These are phyloP conservation scores for Evansstolkia leycettana DNA, from an alignment of 495 filamentous ascomycete genomes.

Conservation along the genomic window DNA sequence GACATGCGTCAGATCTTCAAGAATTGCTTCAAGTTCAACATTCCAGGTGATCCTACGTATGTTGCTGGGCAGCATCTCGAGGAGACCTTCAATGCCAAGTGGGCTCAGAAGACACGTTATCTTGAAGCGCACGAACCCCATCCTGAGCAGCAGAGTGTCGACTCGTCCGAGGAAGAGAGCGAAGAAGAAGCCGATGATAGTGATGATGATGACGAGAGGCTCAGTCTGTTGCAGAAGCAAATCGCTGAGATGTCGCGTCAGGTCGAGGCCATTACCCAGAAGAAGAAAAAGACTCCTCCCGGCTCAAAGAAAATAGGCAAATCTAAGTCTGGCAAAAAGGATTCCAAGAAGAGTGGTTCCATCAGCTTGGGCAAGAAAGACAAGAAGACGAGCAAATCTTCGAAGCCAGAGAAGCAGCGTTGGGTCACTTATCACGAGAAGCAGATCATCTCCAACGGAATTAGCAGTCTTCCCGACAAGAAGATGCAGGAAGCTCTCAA, in stretches of 20 bases:
- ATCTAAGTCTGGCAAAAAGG: constrained; percentile 43
- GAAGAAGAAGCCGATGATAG: constrained; percentile 59
- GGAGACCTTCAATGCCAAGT: constrained; percentile 58
- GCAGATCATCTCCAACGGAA: constrained; percentile 71
- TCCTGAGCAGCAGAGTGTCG: constrained; percentile 35
- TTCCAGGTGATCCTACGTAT: constrained; percentile 60
- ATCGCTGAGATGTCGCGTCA: constrained; percentile 47
- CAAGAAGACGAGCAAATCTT: constrained; percentile 34
- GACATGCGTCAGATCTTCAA: constrained; percentile 75
- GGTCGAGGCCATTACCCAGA: constrained; percentile 37
- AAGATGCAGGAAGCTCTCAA: constrained; percentile 71
- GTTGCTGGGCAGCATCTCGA: constrained; percentile 57
- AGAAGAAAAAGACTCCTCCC: constrained; percentile 55
- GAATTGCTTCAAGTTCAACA: constrained; percentile 90
- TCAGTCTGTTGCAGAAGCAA: constrained; percentile 53
- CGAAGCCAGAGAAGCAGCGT: constrained; percentile 36
- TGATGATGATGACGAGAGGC: constrained; percentile 53
- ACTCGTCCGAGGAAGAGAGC: constrained; percentile 47
- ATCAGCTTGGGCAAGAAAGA: constrained; percentile 36
- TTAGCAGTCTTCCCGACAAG: constrained; percentile 57
- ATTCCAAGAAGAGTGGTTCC: constrained; percentile 33
- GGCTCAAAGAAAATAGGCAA: constrained; percentile 41
- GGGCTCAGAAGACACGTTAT: constrained; percentile 62
- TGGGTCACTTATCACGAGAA: constrained; percentile 66
- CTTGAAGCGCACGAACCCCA: constrained; percentile 60